phyloP scores from a whole-genome alignment of 306 rosid species.

The Fragaria vesca region DNA sequence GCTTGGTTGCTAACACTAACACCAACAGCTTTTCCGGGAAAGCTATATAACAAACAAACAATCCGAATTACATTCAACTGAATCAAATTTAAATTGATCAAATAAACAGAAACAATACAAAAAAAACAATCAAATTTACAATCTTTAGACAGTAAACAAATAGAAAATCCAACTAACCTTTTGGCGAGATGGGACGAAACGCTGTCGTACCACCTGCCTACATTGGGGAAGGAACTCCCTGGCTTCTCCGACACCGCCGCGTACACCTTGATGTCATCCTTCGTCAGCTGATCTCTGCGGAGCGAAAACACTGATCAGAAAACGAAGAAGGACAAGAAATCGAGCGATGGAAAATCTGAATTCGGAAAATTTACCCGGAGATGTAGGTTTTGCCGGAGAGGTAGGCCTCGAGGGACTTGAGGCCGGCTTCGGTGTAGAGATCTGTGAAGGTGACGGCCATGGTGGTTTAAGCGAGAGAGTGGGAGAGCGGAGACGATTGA shows the following conservation, averaged over 20 bases:
- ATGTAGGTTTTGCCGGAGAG: constrained; percentile 70
- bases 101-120: not conserved
- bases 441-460: constrained; percentile 88
- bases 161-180: constrained; percentile 38
- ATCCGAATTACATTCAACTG: not conserved
- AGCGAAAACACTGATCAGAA: not conserved
- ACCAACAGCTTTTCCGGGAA: constrained; percentile 77
- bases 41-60: constrained; percentile 34
- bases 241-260: constrained; percentile 63
- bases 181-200: constrained; percentile 59
- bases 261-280: constrained; percentile 78
- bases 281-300: constrained; percentile 56
- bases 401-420: constrained; percentile 65
- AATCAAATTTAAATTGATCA: not conserved
- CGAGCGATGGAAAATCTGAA: not conserved
- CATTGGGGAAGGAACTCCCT: constrained; percentile 45
- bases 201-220: constrained; percentile 60
- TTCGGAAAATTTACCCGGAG: constrained; percentile 47
- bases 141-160: not conserved
- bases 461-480: not conserved
- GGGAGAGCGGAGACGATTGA: not conserved
- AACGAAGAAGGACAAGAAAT: not conserved
- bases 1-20: constrained; percentile 46
- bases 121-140: not conserved
- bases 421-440: constrained; percentile 77